Base-by-base conservation (phyloP, 2,329 filamentous ascomycete genomes). In the Aspergillus spinulosporus region DNA sequence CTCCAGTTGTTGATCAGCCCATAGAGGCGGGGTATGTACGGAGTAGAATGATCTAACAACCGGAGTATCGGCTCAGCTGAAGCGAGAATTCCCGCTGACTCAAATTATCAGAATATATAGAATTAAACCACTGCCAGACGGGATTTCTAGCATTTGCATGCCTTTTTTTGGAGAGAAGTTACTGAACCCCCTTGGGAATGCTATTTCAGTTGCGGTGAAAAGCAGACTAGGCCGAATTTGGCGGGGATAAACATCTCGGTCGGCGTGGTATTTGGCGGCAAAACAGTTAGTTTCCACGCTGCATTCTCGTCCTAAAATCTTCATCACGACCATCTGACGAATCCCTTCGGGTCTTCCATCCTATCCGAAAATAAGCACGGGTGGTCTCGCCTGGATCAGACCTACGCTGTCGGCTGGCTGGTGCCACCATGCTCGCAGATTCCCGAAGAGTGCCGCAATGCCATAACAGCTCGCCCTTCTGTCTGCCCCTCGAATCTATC, bases 391-490 rank as follows among this genome's bases (percentile, higher is more conserved):
- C 45, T 36, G 59, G 55, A 59, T 55, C 50, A 47, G 34, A 32
- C 21, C 37, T 63, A 58, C 66, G 40, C 54, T 57, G 29, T 58
- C 45, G 39, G 49, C 54, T 52, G 68, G 65, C 59, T 62, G 58
- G 64, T 66, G 68, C 67, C 72, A 69, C 59, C 68, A 75, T 75
- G 73, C 68, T 70, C 59, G 60, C 64, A 60, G 63, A 58, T 57
- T 54, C 46, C 60, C 61, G 54, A 54, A 55, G 55, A 60, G 59
- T 64, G 65, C 65, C 66, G 68, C 71, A 76, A 79, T 80, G 77
- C 68, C 71, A 79, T 77, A 69, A 78, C 74, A 72, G 73, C 74
- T 68, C 74, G 64, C 64, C 55, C 62, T 62, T 61, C 58, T 62
- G 64, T 66, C 66, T 57, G 62, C 66, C 64, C 60, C 66, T 64